Conservation (phyloP, 1,284 basidiomycete species). For the Ganoderma lucidum region DNA sequence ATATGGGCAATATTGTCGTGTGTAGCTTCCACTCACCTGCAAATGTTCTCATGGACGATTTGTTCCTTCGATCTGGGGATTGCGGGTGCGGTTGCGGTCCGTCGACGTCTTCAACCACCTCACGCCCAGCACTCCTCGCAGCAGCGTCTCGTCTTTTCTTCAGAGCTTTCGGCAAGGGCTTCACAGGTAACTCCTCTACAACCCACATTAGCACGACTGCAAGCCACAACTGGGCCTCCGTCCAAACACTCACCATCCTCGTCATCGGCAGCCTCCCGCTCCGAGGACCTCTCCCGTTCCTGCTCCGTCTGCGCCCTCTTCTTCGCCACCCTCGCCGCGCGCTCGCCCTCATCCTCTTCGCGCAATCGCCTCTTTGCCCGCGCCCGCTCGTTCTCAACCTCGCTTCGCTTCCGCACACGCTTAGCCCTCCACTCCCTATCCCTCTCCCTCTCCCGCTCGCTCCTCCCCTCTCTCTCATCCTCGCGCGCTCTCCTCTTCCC, state of each 20-base stretch:
- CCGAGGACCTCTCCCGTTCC: conserved; percentile 24
- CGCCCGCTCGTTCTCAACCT: conserved; percentile 26
- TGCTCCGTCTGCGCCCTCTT: conserved; percentile 14
- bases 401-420: conserved; percentile 30
- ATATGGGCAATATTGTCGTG: background rate
- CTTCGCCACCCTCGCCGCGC: conserved; percentile 22
- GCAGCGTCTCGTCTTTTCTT: conserved; percentile 24
- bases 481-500: conserved; percentile 25
- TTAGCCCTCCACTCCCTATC: conserved; percentile 30
- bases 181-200: conserved; percentile 19
- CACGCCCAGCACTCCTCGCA: background rate
- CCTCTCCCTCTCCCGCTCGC: conserved; percentile 22
- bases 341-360: conserved; percentile 22
- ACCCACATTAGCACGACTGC: background rate
- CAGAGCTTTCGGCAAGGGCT: conserved; percentile 13
- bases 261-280: conserved; percentile 29
- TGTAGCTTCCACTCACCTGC: background rate
- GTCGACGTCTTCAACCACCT: conserved; percentile 14
- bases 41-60: conserved; percentile 15
- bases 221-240: background rate
- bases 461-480: conserved; percentile 16
- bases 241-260: conserved; percentile 29
- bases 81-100: conserved; percentile 16
- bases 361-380: conserved; percentile 24
- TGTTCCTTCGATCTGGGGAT: conserved; percentile 1